Evolutionary conservation across 352 stramenopile genomes (phyloP).

Genomic region (Pythium grandisporangium): DNA sequence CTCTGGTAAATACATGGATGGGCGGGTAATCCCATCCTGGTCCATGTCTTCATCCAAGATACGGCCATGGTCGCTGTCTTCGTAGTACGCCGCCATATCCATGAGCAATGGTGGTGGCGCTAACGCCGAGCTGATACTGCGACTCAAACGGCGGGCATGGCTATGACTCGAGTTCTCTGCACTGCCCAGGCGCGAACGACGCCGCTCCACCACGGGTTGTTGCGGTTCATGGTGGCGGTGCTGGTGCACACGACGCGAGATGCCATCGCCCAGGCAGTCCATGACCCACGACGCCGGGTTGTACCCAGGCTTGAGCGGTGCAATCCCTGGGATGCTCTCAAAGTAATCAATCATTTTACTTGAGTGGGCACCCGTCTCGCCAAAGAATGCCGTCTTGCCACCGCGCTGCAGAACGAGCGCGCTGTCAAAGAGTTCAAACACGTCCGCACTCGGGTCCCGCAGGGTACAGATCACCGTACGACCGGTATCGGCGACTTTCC

Average conservation of each 20-base stretch:
- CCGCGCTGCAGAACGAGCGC: constrained; percentile 49
- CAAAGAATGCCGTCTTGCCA: constrained; percentile 24
- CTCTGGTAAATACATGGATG: constrained; percentile 21
- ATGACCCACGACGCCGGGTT: constrained; percentile 78
- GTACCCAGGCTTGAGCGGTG: constrained; percentile 22
- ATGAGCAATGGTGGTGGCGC: not conserved
- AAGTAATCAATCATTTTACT: constrained; percentile 32
- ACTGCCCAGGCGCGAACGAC: not conserved
- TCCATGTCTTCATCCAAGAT: constrained; percentile 35
- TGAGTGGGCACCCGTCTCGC: constrained; percentile 18
- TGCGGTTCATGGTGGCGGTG: not conserved
- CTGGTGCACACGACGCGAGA: constrained; percentile 6
- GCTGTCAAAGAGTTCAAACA: constrained; percentile 75
- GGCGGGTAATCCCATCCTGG: constrained; percentile 28
- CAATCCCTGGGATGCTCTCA: constrained; percentile 21
- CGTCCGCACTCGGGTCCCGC: constrained; percentile 68
- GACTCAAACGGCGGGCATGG: too few relatives aligned
- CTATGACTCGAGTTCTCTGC: not conserved
- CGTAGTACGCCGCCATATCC: constrained; percentile 22
- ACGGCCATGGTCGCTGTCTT: constrained; percentile 21
- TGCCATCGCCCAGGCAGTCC: constrained; percentile 20
- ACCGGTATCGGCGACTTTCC: constrained; percentile 50
- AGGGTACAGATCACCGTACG: constrained; percentile 78
- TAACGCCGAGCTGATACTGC: too few relatives aligned
- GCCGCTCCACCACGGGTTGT: not conserved